Percentiles rank a stretch among this genome's conserved stretches.
Evolutionary conservation across 2,329 filamentous ascomycete genomes (phyloP).

Genomic region (Colletotrichum sublineola): DNA sequence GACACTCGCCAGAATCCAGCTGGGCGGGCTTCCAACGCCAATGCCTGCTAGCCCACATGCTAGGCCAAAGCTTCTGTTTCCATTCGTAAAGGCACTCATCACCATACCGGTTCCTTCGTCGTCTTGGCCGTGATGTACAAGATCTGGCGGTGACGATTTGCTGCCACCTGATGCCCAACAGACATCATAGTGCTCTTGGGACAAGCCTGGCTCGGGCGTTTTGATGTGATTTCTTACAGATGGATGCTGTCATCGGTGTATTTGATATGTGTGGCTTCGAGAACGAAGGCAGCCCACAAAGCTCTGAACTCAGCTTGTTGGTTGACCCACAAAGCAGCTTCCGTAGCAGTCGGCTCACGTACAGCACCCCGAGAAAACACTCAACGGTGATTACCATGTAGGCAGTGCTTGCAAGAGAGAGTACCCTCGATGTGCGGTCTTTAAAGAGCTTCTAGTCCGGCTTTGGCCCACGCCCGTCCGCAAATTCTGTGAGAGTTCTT

Average conservation of each 20-base stretch:
- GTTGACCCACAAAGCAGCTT: neutral
- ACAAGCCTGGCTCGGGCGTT: neutral
- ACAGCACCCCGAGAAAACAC: neutral
- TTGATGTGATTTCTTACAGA: conserved; percentile 16
- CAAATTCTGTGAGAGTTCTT: conserved; percentile 1
- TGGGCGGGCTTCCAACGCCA: neutral
- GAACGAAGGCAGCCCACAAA: conserved; percentile 1
- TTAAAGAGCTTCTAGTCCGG: conserved; percentile 11
- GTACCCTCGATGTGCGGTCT: neutral
- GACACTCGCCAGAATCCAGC: neutral
- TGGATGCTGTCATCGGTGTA: conserved; percentile 11
- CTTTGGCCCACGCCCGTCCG: neutral
- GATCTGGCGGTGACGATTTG: neutral
- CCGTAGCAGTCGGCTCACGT: neutral
- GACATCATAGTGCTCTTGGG: neutral
- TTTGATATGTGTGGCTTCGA: neutral
- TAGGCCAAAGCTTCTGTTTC: neutral
- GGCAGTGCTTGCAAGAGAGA: neutral
- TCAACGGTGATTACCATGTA: neutral
- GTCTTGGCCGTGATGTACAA: conserved; percentile 12
- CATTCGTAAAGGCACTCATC: neutral
- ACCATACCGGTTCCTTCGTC: neutral
- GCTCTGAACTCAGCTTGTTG: neutral
- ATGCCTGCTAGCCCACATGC: neutral
- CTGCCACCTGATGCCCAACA: neutral